Conservation (phyloP, 1,139 yeast species). For the Lodderomyces theae region DNA sequence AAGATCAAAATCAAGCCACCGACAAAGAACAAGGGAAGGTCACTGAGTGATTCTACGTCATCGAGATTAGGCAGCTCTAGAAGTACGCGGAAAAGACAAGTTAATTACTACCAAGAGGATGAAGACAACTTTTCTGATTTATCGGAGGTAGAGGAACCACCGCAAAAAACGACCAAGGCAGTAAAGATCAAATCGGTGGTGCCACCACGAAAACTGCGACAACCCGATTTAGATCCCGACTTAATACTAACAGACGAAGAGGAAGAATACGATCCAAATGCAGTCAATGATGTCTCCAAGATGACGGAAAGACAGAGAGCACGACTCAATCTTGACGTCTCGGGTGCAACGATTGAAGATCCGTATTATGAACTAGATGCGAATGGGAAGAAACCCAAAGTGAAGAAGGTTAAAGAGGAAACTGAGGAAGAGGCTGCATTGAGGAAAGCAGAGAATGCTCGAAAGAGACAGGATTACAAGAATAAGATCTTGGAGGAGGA, state of each 20-base stretch:
- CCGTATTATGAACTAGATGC: constrained; percentile 28
- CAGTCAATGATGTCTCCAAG: constrained; percentile 47
- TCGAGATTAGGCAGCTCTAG: constrained; percentile 14
- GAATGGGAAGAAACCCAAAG: constrained; percentile 23
- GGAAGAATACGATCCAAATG: constrained; percentile 40
- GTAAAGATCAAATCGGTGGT: constrained; percentile 7
- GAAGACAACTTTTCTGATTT: constrained; percentile 28
- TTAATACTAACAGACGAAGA: constrained; percentile 45
- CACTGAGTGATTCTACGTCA: constrained; percentile 6
- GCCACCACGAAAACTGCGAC: constrained; percentile 15
- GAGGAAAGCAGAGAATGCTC: constrained; percentile 81
- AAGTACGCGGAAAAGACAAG: constrained; percentile 30
- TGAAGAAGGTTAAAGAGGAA: constrained; percentile 43
- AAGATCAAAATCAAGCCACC: constrained; percentile 17
- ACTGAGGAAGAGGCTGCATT: constrained; percentile 84
- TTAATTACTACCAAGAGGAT: constrained; percentile 35
- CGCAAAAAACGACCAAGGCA: constrained; percentile 7
- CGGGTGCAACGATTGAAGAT: constrained; percentile 10
- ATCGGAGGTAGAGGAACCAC: constrained; percentile 15
- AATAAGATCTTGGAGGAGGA: constrained; percentile 87
- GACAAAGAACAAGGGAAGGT: constrained; percentile 2
- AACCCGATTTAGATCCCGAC: constrained; percentile 36
- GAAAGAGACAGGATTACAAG: constrained; percentile 82
- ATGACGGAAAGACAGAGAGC: constrained; percentile 66
- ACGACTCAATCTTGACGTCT: constrained; percentile 33